Percentiles rank a stretch among this genome's conserved stretches.
Evolutionary conservation across 176 grass and related monocot species (phyloP).

Genomic region (Puya raimondii): DNA sequence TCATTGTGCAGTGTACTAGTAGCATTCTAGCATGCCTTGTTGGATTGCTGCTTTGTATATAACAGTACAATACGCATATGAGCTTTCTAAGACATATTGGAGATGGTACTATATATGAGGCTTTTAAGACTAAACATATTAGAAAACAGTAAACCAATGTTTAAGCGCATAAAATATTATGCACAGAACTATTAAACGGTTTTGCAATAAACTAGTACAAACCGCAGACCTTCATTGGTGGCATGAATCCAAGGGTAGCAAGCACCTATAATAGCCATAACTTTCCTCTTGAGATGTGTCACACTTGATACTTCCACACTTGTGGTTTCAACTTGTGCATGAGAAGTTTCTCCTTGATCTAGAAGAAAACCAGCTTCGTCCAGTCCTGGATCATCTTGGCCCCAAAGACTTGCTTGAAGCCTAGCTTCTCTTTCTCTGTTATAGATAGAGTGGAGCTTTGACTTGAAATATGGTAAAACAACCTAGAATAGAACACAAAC

Average conservation of each 20-base stretch:
- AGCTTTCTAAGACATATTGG: too few species aligned
- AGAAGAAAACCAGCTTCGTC: conserved; percentile 58
- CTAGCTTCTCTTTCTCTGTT: conserved; percentile 96
- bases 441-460: conserved; percentile 86
- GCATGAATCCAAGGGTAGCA: conserved; percentile 99
- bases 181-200: not conserved
- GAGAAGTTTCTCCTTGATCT: conserved; percentile 66
- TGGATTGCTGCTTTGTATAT: too few species aligned
- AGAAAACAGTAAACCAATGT: not conserved
- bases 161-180: not conserved
- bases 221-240: conserved; percentile 66
- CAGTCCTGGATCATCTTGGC: conserved; percentile 54
- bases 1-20: too few species aligned
- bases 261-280: conserved; percentile 52
- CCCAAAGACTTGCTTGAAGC: conserved; percentile 98
- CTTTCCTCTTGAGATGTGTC: conserved; percentile 60
- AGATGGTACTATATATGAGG: too few species aligned
- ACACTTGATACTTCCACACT: conserved; percentile 41
- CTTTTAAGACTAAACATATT: too few species aligned
- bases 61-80: not conserved
- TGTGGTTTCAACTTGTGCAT: conserved; percentile 24
- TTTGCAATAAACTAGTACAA: conserved; percentile 12
- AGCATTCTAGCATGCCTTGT: too few species aligned
- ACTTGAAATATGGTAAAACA: conserved; percentile 95
- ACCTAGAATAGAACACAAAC: conserved; percentile 40